These are phyloP conservation scores for Fusarium equiseti DNA, from an alignment of 2,329 filamentous ascomycete species.

Conservation along the genomic window DNA sequence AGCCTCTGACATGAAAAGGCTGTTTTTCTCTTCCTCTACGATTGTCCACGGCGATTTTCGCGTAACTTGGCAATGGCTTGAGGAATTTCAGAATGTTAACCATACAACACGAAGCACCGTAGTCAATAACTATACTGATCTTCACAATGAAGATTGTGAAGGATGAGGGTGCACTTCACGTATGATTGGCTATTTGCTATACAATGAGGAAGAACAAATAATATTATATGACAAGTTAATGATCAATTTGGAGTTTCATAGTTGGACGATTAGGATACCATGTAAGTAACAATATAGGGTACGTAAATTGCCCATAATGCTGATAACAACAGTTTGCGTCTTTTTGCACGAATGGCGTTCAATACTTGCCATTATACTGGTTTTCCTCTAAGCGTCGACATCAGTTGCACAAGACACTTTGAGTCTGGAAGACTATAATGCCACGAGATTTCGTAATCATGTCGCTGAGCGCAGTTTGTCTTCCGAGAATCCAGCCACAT, in stretches of 20 bases:
- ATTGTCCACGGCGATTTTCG: too few species aligned
- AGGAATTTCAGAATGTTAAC: too few species aligned
- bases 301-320: fast-evolving
- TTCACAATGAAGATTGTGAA: too few species aligned
- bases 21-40: too few species aligned
- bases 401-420: neutral
- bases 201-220: neutral
- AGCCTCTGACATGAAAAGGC: too few species aligned
- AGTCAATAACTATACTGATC: too few species aligned
- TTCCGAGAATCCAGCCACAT: neutral
- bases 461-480: neutral
- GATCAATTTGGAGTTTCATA: neutral
- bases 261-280: neutral
- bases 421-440: neutral
- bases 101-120: too few species aligned
- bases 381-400: too few species aligned
- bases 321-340: fast-evolving
- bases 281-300: neutral
- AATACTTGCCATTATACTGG: too few species aligned
- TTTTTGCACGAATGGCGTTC: neutral
- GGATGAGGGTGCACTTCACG: too few species aligned
- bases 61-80: too few species aligned
- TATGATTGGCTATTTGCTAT: neutral
- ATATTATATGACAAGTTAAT: neutral
- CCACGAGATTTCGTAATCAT: neutral